Evolutionary conservation across 108 stramenopile species (phyloP), one percentile per base, ranked within the genome.

Genomic region (Skeletonema grethae): DNA sequence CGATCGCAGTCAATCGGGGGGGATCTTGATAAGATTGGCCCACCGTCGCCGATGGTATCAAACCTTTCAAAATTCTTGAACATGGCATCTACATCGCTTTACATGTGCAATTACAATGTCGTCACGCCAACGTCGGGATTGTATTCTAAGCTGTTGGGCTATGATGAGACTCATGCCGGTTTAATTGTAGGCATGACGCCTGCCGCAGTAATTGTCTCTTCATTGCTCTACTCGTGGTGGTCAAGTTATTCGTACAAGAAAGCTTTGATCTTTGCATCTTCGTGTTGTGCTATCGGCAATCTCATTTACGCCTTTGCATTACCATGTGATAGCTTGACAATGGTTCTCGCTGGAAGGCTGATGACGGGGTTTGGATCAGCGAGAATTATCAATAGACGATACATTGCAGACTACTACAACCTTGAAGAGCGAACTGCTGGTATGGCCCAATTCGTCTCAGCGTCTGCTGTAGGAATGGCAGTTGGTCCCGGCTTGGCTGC

Each of bases 71-170:
- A 81, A 39, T 66, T 92, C 62, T 74, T 98, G 48, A 98, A 98
- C 80, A 80, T 98, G 56, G 63, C 76, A 10, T 87, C 87, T 7
- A 90, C 96, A 0, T 88, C 91, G 76, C 70, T 97, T 30, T 98
- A 95, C 85, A 94, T 97, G 94, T 85, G 88, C 62, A 98, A 98
- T 79, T 98, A 97, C 72, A 94, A 96, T 79, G 90, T 97, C 71
- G 93, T 92, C 7, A 93, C 94, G 24, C 97, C 97, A 10, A 95
- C 95, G 4, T 85, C 84, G 32, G 90, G 86, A 18, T 62, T 85
- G 59, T 97, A 97, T 82, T 87, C 93, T 4, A 72, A 78, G 11
- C 82, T 79, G 32, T 67, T 97, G 46, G 96, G 97, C 5, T 86
- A 84, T 11, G 53, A 79, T 61, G 82, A 90, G 20, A 83, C 94